Conservation (phyloP, 2,329 filamentous ascomycete species). For the Fusarium concolor region DNA sequence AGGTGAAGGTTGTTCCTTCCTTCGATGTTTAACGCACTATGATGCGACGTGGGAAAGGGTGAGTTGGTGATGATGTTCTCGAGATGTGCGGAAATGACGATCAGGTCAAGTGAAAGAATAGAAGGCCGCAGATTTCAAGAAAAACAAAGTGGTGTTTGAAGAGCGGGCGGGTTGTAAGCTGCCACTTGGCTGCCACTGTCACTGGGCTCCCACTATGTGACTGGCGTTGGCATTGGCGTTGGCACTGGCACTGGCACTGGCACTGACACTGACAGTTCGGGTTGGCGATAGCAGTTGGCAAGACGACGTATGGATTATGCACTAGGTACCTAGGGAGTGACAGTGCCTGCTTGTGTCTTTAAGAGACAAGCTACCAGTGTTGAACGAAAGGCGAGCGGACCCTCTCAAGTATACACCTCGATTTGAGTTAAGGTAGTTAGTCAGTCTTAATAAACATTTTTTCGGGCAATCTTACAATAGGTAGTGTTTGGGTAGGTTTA, state of each 20-base stretch:
- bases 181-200: neutral
- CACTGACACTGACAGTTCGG: slow-evolving; percentile 8
- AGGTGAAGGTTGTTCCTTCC: slow-evolving; percentile 22
- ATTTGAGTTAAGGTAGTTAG: too few species aligned
- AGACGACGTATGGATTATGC: neutral
- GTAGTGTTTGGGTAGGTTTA: neutral
- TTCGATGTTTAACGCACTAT: slow-evolving; percentile 1
- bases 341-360: slow-evolving; percentile 11
- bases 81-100: neutral
- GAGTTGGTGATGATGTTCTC: neutral
- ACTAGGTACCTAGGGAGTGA: neutral
- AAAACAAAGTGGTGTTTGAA: too few species aligned
- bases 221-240: slow-evolving; percentile 1
- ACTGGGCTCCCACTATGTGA: slow-evolving; percentile 2
- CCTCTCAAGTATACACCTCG: neutral
- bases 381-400: neutral
- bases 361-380: neutral
- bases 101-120: neutral
- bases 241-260: neutral
- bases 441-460: neutral
- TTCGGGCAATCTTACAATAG: neutral
- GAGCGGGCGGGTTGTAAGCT: neutral
- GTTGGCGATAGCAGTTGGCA: slow-evolving; percentile 12
- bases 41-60: slow-evolving; percentile 3
- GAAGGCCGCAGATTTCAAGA: too few species aligned